Evolutionary conservation across 768 basidiomycete species (phyloP).

Genomic region (Phaffia australis): DNA sequence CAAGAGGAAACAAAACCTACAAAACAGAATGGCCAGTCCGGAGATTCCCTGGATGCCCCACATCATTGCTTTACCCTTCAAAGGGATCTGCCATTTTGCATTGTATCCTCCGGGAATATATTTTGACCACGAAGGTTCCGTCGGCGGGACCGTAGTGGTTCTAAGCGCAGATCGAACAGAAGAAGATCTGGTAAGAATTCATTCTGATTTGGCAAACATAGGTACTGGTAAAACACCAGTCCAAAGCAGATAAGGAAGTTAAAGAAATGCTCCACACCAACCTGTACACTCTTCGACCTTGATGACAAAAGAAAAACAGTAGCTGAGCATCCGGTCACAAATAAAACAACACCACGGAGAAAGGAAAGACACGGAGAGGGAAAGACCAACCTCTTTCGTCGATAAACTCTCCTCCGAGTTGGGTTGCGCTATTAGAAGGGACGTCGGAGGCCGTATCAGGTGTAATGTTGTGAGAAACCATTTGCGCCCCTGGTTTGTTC

Average conservation of each 20-base stretch:
- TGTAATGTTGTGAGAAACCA: too few species aligned
- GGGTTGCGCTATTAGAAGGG: too few species aligned
- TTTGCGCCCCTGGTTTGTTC: too few species aligned
- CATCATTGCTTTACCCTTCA: conserved; percentile 22
- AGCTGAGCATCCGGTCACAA: too few species aligned
- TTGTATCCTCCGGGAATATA: conserved; percentile 17
- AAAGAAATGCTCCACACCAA: background rate
- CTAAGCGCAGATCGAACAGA: background rate
- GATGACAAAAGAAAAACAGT: too few species aligned
- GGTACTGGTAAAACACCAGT: too few species aligned
- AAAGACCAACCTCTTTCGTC: conserved; percentile 1
- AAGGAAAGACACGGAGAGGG: too few species aligned
- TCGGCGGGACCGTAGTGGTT: background rate
- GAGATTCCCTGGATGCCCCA: conserved; percentile 12
- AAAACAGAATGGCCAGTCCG: conserved; percentile 17
- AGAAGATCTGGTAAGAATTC: background rate
- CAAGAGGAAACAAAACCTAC: background rate
- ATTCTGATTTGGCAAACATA: background rate
- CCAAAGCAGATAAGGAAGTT: too few species aligned
- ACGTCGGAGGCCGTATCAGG: too few species aligned
- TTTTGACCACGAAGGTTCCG: conserved; percentile 3
- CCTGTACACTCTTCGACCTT: conserved; percentile 3
- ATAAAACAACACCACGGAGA: too few species aligned
- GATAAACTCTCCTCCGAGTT: conserved; percentile 2
- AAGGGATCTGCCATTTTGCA: conserved; percentile 13